Conservation (phyloP, 2,329 filamentous ascomycete genomes). For the Pseudocercospora crystallina region DNA sequence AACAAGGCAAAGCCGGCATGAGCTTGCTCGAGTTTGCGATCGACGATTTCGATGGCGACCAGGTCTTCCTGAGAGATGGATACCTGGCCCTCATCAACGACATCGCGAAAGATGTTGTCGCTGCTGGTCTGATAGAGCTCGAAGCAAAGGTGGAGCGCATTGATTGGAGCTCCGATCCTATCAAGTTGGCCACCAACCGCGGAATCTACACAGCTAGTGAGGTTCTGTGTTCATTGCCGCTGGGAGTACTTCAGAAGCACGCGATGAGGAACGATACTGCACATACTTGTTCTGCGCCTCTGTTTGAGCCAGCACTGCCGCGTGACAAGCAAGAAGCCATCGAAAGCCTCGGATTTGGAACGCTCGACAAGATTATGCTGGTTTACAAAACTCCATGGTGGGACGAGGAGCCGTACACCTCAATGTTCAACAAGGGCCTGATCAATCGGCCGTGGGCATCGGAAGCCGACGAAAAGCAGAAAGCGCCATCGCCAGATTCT, state of each 20-base stretch:
- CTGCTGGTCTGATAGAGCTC: slow-evolving; percentile 10
- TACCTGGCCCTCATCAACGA: slow-evolving; percentile 26
- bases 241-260: slow-evolving; percentile 25
- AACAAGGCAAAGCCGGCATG: slow-evolving; percentile 14
- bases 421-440: slow-evolving; percentile 19
- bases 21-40: slow-evolving; percentile 28
- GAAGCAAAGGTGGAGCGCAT: slow-evolving; percentile 17
- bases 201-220: slow-evolving; percentile 19
- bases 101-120: slow-evolving; percentile 21
- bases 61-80: slow-evolving; percentile 29
- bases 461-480: background rate
- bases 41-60: slow-evolving; percentile 30
- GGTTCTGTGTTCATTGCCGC: slow-evolving; percentile 26
- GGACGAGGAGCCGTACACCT: slow-evolving; percentile 21
- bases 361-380: slow-evolving; percentile 28
- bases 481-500: slow-evolving; percentile 14
- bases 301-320: slow-evolving; percentile 24
- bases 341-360: slow-evolving; percentile 24
- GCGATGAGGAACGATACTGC: background rate
- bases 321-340: slow-evolving; percentile 18
- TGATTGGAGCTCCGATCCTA: slow-evolving; percentile 16
- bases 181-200: slow-evolving; percentile 15
- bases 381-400: slow-evolving; percentile 26
- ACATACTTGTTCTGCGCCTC: background rate
- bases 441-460: slow-evolving; percentile 5